Conservation (phyloP, 2,329 filamentous ascomycete species). For the Pyricularia pennisetigena region DNA sequence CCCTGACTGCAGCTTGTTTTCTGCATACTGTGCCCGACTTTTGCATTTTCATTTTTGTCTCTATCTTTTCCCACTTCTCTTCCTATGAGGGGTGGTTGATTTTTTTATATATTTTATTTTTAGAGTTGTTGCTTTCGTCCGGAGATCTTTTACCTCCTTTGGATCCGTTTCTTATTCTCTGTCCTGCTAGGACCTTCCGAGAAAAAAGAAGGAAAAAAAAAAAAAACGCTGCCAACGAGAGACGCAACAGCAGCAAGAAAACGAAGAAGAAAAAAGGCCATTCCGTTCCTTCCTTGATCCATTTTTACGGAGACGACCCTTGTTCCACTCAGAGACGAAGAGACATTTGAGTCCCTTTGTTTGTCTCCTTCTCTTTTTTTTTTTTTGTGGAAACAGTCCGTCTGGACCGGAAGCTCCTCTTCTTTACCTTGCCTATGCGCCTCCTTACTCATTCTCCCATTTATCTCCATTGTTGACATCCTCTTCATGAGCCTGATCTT, state of each 20-base stretch:
- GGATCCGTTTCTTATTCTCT: background rate
- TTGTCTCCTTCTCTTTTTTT: background rate
- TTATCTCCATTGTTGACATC: background rate
- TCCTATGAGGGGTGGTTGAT: background rate
- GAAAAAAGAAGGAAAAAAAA: background rate
- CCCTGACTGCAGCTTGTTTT: background rate
- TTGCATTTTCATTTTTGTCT: background rate
- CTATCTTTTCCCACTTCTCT: background rate
- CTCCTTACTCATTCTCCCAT: background rate
- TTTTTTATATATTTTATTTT: background rate
- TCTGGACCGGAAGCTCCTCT: background rate
- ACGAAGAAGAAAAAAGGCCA: background rate
- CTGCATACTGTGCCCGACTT: background rate
- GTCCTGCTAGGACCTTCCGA: background rate
- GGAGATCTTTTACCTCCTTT: background rate
- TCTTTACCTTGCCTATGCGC: background rate
- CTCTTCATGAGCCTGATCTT: constrained; percentile 20
- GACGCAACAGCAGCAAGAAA: background rate
- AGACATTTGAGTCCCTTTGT: background rate
- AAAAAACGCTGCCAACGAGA: background rate
- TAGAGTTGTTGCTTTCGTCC: background rate
- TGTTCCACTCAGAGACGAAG: background rate
- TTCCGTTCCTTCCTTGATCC: background rate
- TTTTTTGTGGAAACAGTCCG: background rate
- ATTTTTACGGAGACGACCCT: background rate